Base-by-base conservation (phyloP, 2,329 filamentous ascomycete genomes). In the Drechslerella dactyloides region DNA sequence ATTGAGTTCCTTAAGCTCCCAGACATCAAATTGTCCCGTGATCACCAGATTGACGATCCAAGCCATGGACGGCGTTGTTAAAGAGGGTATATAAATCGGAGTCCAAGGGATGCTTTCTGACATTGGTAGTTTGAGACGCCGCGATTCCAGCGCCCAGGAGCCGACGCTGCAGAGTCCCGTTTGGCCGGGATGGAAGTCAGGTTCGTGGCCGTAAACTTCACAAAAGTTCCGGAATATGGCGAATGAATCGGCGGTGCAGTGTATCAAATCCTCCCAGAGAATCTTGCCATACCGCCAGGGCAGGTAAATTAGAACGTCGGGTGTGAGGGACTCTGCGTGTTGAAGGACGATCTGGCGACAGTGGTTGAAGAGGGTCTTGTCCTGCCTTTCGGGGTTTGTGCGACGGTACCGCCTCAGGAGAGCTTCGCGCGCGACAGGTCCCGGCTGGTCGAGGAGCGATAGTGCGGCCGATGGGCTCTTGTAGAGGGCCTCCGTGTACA, bases 181-280 rank as follows among this genome's bases (percentile, higher is more conserved):
- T 33, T 72, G 64, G 1, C 68, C 68, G 2, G 68, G 68, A 13
- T 72, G 37, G 44, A 72, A 72, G 56, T 72, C 68, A 2, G 60
- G 68, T 55, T 72, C 68, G 8, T 54, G 23, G 23, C 68, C 68
- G 19, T 72, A 72, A 11, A 61, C 68, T 21, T 72, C 68, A 19
- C 68, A 72, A 30, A 72, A 72, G 40, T 72, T 72, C 51, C 55
- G 58, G 60, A 72, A 72, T 23, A 72, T 60, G 13, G 50, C 48
- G 44, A 65, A 72, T 1, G 68, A 72, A 21, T 72, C 68, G 1
- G 68, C 54, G 5, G 55, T 72, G 6, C 52, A 57, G 35, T 65
- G 60, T 8, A 72, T 44, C 5, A 72, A 17, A 35, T 72, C 68
- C 17, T 72, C 68, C 68, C 68, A 72, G 52, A 72, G 42, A 8